A percentile compares a stretch with the other conserved stretches of the same genome.
Conservation (phyloP, 768 basidiomycete species). For the Podaxis sp. region DNA sequence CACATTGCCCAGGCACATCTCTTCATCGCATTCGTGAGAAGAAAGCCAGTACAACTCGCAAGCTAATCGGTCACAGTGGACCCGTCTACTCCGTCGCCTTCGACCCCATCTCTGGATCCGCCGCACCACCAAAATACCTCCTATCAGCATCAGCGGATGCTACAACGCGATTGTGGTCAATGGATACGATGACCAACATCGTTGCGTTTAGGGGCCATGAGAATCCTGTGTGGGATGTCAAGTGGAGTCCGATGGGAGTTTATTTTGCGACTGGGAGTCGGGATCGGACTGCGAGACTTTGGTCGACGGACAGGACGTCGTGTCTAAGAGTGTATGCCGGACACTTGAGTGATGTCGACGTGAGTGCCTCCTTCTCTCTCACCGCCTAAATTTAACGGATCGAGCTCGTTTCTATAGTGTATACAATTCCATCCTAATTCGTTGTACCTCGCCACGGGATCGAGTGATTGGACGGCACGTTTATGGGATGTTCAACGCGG, state of each 20-base stretch:
- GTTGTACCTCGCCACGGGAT: slow-evolving; percentile 94
- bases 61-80: slow-evolving; percentile 94
- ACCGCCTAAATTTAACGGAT: slow-evolving; percentile 2
- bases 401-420: slow-evolving; percentile 50
- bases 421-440: slow-evolving; percentile 97
- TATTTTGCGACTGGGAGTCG: slow-evolving; percentile 97
- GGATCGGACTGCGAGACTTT: slow-evolving; percentile 91
- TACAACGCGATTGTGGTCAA: slow-evolving; percentile 89
- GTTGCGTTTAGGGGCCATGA: slow-evolving; percentile 95
- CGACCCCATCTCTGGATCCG: slow-evolving; percentile 87
- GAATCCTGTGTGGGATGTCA: slow-evolving; percentile 98
- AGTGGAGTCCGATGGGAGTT: slow-evolving; percentile 98
- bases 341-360: slow-evolving; percentile 95
- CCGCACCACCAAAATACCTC: slow-evolving; percentile 80
- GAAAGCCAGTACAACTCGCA: slow-evolving; percentile 83
- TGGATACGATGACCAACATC: slow-evolving; percentile 91
- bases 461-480: slow-evolving; percentile 93
- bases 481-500: slow-evolving; percentile 99
- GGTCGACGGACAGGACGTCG: slow-evolving; percentile 90
- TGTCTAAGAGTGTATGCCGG: slow-evolving; percentile 93
- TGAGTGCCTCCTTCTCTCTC: slow-evolving; percentile 40
- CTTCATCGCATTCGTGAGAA: slow-evolving; percentile 72
- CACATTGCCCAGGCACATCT: slow-evolving; percentile 45
- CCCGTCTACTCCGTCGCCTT: slow-evolving; percentile 95
- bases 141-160: slow-evolving; percentile 92